Evolutionary conservation across 2,329 filamentous ascomycete genomes (phyloP).

Genomic region (Epichloe sp.): DNA sequence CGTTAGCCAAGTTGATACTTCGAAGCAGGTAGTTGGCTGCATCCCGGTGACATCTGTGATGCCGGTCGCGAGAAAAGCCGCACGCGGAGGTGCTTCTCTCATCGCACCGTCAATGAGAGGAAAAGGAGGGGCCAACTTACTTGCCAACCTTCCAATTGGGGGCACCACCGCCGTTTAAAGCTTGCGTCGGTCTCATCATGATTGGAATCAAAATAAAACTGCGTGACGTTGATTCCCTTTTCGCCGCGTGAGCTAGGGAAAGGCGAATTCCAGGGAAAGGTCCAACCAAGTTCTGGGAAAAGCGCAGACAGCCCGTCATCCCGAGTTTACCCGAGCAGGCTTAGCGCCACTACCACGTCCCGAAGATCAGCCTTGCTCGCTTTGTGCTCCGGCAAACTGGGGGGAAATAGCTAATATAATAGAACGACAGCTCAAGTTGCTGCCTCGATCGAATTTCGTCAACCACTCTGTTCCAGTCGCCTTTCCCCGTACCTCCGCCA

Average conservation of each 20-base stretch:
- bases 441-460: not conserved
- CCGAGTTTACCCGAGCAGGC: conserved; percentile 22
- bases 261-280: conserved; percentile 7
- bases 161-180: conserved; percentile 20
- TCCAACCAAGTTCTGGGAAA: conserved; percentile 12
- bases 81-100: conserved; percentile 8
- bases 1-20: conserved; percentile 12
- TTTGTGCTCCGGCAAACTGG: not conserved
- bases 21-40: not conserved
- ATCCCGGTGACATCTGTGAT: not conserved
- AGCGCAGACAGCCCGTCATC: conserved; percentile 11
- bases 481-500: not conserved
- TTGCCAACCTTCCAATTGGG: conserved; percentile 21
- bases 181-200: conserved; percentile 30
- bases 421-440: not conserved
- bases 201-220: conserved; percentile 12
- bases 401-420: not conserved
- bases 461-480: not conserved
- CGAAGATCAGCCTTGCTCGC: conserved; percentile 11
- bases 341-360: conserved; percentile 15
- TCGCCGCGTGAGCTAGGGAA: conserved; percentile 9
- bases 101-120: not conserved
- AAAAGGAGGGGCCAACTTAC: conserved; percentile 16
- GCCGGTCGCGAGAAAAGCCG: conserved; percentile 18
- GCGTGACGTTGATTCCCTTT: conserved; percentile 12